Percentiles rank a stretch among this genome's conserved stretches.
These are phyloP conservation scores for Hemisphaericaspora xylanilytica DNA, from an alignment of 1,139 yeast genomes.

Conservation along the genomic window DNA sequence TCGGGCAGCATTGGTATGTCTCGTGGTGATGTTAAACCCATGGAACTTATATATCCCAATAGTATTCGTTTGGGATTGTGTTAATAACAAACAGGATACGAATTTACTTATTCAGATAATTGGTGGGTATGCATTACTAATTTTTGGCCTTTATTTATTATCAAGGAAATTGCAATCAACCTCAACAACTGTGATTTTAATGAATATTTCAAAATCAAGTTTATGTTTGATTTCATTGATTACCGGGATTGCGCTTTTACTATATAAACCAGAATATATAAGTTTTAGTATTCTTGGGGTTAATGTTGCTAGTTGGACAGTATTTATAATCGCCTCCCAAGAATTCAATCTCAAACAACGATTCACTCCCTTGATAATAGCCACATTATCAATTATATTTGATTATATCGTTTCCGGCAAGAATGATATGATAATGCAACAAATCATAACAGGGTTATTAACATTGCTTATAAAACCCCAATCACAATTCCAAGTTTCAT, in stretches of 20 bases:
- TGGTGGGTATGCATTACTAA: conserved; percentile 10
- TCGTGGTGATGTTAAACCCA: conserved; percentile 29
- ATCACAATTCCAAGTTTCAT: too few relatives aligned
- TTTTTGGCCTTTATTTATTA: conserved; percentile 9
- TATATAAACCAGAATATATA: conserved; percentile 8
- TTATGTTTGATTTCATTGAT: conserved; percentile 1
- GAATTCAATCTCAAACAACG: conserved; percentile 21
- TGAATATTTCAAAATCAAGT: conserved; percentile 5
- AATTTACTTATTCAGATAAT: conserved; percentile 4
- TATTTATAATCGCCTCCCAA: conserved; percentile 26
- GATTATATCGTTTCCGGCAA: conserved; percentile 22
- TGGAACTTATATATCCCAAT: conserved; percentile 28
- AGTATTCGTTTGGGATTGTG: conserved; percentile 23
- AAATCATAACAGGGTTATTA: conserved; percentile 7
- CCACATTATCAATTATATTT: conserved; percentile 20
- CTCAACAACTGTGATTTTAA: conserved; percentile 7
- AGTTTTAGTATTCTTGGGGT: conserved; percentile 25
- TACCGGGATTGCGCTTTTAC: conserved; percentile 6
- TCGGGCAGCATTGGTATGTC: conserved; percentile 22
- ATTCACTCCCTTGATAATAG: conserved; percentile 19
- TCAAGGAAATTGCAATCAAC: conserved; percentile 2
- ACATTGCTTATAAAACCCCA: conserved; percentile 11
- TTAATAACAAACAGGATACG: conserved; percentile 9
- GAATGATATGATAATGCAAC: conserved; percentile 2
- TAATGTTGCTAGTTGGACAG: conserved; percentile 22